Conservation (phyloP, 495 filamentous ascomycete species). For the Aspergillus kassunensis region DNA sequence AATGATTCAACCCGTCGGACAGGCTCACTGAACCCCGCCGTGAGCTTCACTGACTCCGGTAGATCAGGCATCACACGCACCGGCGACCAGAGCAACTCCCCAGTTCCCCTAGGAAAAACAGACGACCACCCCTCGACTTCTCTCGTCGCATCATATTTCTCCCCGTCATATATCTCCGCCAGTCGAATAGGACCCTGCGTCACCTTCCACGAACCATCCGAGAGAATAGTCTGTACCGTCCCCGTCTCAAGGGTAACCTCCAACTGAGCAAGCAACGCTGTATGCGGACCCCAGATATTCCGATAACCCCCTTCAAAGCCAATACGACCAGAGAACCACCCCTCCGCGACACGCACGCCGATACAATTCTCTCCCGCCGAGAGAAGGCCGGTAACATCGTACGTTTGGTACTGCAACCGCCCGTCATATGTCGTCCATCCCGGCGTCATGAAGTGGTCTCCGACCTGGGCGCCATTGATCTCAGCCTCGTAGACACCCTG, state of each 20-base stretch:
- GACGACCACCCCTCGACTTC: neutral
- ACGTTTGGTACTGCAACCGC: constrained; percentile 5
- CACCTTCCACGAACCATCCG: neutral
- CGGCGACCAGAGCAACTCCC: too few species aligned
- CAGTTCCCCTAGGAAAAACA: too few species aligned
- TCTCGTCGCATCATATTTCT: neutral
- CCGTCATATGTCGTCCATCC: constrained; percentile 4
- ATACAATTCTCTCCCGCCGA: neutral
- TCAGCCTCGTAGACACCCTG: constrained; percentile 1
- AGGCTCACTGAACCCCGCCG: neutral
- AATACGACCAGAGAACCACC: neutral
- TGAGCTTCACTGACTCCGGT: neutral
- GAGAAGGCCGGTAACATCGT: neutral
- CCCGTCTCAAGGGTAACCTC: neutral
- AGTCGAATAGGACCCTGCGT: neutral
- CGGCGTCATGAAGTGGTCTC: constrained; percentile 2
- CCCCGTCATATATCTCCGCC: neutral
- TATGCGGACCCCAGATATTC: constrained; percentile 7
- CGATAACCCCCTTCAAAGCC: constrained; percentile 1
- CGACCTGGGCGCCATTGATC: neutral
- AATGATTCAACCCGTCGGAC: too few species aligned
- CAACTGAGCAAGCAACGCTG: constrained; percentile 3
- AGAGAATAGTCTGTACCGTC: too few species aligned
- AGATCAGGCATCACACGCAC: neutral
- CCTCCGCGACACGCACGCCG: neutral